These are phyloP conservation scores for Actinidia chinensis DNA, from an alignment of 179 eudicot species.

Conservation along the genomic window DNA sequence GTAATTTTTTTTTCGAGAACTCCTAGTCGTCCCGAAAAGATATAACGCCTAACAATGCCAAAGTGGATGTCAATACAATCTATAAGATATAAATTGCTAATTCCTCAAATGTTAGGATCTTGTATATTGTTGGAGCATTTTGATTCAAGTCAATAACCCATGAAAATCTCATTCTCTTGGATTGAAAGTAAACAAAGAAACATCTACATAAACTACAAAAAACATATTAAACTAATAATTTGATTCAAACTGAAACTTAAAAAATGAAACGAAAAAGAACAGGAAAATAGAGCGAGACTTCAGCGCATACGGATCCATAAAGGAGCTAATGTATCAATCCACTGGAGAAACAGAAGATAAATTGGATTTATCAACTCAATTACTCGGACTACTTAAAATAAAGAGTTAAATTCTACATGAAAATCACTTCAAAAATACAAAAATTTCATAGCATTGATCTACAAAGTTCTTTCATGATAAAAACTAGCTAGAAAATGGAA, in stretches of 20 bases:
- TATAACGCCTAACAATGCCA: neutral
- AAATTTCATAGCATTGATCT: neutral
- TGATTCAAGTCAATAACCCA: neutral
- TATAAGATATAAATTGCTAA: neutral
- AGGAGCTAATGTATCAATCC: slow-evolving; percentile 14
- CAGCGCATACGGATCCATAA: slow-evolving; percentile 65
- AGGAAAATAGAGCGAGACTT: slow-evolving; percentile 86
- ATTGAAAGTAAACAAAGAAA: neutral
- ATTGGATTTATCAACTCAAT: neutral
- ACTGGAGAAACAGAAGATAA: neutral
- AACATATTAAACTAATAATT: neutral
- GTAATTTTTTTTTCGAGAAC: too few species aligned
- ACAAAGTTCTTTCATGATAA: neutral
- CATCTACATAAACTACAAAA: neutral
- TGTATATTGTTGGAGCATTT: neutral
- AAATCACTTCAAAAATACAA: slow-evolving; percentile 4
- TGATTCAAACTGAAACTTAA: slow-evolving; percentile 69
- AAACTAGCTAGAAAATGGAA: neutral
- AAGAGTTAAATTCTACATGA: neutral
- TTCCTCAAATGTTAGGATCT: neutral
- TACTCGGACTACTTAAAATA: too few species aligned
- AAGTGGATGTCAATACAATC: neutral
- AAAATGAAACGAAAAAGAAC: slow-evolving; percentile 61
- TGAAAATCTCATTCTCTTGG: neutral
- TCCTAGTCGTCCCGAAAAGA: too few species aligned